phyloP scores from a whole-genome alignment of 1,139 yeast species.

The Sugiyamaella japonica region DNA sequence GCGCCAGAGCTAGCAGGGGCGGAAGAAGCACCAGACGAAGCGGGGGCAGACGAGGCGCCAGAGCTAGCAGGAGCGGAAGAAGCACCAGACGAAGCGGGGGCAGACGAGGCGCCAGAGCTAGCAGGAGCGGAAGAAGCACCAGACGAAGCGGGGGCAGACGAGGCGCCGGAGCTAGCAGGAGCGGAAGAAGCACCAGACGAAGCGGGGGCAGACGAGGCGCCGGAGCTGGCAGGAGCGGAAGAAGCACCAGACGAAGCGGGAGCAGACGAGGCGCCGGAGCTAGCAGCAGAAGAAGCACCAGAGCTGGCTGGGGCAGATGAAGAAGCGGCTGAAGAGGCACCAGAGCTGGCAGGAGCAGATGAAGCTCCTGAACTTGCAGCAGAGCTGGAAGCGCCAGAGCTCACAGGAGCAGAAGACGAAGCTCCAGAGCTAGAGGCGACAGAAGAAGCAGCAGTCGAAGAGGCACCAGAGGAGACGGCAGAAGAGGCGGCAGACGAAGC shows the following conservation, averaged over 20 bases:
- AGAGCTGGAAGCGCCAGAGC: constrained; percentile 1
- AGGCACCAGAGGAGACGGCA: neutral
- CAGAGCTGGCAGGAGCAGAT: constrained; percentile 1
- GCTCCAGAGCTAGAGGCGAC: constrained; percentile 9
- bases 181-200: constrained; percentile 4
- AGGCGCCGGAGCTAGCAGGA: neutral
- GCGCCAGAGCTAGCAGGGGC: constrained; percentile 6
- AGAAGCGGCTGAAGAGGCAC: constrained; percentile 1
- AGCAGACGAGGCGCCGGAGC: neutral
- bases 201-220: constrained; percentile 2
- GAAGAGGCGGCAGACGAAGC: constrained; percentile 9
- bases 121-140: constrained; percentile 4
- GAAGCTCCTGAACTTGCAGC: constrained; percentile 5
- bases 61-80: constrained; percentile 9
- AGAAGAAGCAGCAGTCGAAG: constrained; percentile 3
- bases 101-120: constrained; percentile 10
- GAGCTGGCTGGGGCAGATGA: constrained; percentile 1
- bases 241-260: constrained; percentile 2
- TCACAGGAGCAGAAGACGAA: constrained; percentile 1
- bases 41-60: constrained; percentile 10
- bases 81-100: constrained; percentile 4
- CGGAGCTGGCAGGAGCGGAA: neutral
- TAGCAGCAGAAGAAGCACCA: constrained; percentile 5
- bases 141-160: constrained; percentile 1
- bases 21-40: neutral